Evolutionary conservation across 768 basidiomycete species (phyloP), one percentile per base, ranked within the genome.

Genomic region (Cyathus striatus): DNA sequence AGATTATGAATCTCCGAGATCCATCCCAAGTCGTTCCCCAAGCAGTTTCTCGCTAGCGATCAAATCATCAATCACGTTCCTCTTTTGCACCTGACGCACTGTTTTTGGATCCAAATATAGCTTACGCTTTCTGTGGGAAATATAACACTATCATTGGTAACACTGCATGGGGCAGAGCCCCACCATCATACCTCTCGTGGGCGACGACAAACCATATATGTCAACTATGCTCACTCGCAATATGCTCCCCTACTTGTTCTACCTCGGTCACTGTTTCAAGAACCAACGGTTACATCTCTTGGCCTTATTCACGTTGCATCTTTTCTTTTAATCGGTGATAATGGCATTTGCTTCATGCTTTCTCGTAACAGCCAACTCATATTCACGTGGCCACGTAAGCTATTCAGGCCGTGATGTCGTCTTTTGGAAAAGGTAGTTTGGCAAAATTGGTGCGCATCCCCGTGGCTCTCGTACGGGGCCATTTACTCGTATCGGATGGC

Each of bases 1-100:
- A 46, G 45, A 33, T 42, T 41, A 18, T 12, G 26, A 46, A 44
- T 41, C 3, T 42, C 45, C 45, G 45, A 46, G 41, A 38, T 46
- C 26, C 20, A 41, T 22, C 18, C 13, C 23, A 30, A 16, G 12
- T 30, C 17, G 42, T 23, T 5, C 20, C 17, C 5, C 24, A 17
- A 16, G 7, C 5, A 21, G 37, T 9, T 36, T 6, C 6, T 36
- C 35, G 35, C 17, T 10, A 18, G 20, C 20, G 21, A 14, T 9
- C 9, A n/a, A 30, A 30, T 30, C 27, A 30, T 30, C n/a, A 7
- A 30, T 30, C n/a, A 30, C 27, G n/a, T n/a, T n/a, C n/a, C n/a
- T n/a, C n/a, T n/a, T n/a, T n/a, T n/a, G n/a, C n/a, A n/a, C n/a
- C n/a, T n/a, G n/a, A n/a, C n/a, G n/a, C n/a, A n/a, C n/a, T n/a